Evolutionary conservation across 1,284 basidiomycete species (phyloP), one percentile per base, ranked within the genome.

Genomic region (Volvariella surrecta): DNA sequence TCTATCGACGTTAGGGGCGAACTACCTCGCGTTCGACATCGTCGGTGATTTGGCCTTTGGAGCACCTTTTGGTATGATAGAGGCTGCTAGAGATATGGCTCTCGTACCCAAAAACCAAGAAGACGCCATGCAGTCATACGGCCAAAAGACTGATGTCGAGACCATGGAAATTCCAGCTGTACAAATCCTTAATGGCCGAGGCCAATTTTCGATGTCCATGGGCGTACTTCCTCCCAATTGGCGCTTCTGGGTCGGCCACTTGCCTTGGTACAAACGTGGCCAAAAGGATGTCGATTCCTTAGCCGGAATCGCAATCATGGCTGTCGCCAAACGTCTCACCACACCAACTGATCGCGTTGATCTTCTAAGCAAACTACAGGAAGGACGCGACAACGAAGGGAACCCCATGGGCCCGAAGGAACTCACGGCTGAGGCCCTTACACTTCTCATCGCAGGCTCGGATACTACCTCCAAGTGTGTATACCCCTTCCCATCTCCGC

Each of bases 21-120:
- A 73, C 50, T 74, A 84, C 58, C 82, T 93, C 38, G 89, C 88
- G 0, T 95, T 95, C 58, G 90, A 93, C 61, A 87, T 89, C 53
- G 88, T 93, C 42, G 82, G 85, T 45, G 84, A 89, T 57, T 72
- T 90, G 19, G 87, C 89, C 0, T 93, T 93, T 52, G 90, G 90
- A 8, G 74, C 76, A 9, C 82, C 92, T 0, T 95, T 96, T 53
- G 91, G 89, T 21, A 96, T 96, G 92, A 71, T 96, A 46, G 59
- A 77, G 43, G 76, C 81, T 3, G 83, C 74, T 31, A 75, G 76
- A 46, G 89, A 93, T 58, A 73, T 78, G 9, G 89, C 86, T 1
- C 72, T 79, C 4, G 82, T 71, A 0, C 68, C 71, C 19, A 66
- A 58, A 19, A 56, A 62, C 42, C 66, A 62, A 19, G 48, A 62